phyloP scores from a whole-genome alignment of 2,329 filamentous ascomycete species.

The Lachnellula occidentalis region DNA sequence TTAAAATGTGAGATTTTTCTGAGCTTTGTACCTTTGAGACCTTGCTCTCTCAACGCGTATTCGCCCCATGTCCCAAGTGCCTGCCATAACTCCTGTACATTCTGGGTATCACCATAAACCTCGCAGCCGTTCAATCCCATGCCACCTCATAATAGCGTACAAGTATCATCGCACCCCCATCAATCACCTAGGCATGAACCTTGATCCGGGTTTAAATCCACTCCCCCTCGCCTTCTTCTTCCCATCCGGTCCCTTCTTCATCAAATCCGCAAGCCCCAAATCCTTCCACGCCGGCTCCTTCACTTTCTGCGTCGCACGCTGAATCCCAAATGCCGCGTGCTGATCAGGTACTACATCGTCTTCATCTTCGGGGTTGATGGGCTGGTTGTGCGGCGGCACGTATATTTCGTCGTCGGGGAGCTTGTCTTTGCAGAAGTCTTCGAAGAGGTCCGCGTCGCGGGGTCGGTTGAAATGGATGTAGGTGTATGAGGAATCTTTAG shows the following conservation, averaged over 20 bases:
- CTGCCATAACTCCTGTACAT: background rate
- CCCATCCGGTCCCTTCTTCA: conserved; percentile 50
- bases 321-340: conserved; percentile 81
- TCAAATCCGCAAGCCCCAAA: conserved; percentile 64
- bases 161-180: background rate
- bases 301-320: conserved; percentile 67
- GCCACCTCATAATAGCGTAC: background rate
- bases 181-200: conserved; percentile 20
- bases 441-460: conserved; percentile 72
- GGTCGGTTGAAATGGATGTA: conserved; percentile 69
- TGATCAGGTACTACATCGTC: conserved; percentile 86
- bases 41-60: too few species aligned
- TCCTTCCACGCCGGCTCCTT: conserved; percentile 75
- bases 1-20: background rate
- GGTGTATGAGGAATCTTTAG: conserved; percentile 69
- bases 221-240: conserved; percentile 4
- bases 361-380: conserved; percentile 81
- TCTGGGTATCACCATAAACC: background rate
- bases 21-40: too few species aligned
- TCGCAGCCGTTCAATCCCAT: background rate
- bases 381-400: conserved; percentile 73
- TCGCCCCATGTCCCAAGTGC: background rate
- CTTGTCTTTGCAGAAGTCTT: conserved; percentile 67
- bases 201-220: conserved; percentile 12
- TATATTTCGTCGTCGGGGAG: conserved; percentile 75